Evolutionary conservation across 495 filamentous ascomycete genomes (phyloP), one percentile per base, ranked within the genome.

Genomic region (Hypoxylon fragiforme): DNA sequence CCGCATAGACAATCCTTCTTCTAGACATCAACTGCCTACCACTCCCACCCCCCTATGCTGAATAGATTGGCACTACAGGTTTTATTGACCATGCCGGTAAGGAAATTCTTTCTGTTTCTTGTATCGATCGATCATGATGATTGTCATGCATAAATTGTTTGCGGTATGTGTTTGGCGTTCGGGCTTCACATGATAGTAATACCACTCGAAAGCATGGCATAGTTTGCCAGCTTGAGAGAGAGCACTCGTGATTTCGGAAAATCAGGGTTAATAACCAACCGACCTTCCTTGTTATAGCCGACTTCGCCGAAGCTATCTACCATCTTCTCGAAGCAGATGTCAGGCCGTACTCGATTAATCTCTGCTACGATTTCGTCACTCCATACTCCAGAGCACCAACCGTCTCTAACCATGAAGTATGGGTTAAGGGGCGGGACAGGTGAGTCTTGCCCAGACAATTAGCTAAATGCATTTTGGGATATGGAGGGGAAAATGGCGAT

Each of bases 331-430:
- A 80, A 89, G 5, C 68, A 66, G 1, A 79, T 79, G 3, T 71
- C 51, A 0, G 85, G 83, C 16, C 85, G 77, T 13, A 77, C 73
- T 18, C 67, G 65, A 30, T 73, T 68, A 4, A 89, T 73, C 22
- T 76, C 71, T 15, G 77, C 71, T 2, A 88, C 66, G 47, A 88
- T 89, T 6, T 76, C 68, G 5, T 83, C 79, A 65, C 81, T 88
- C 85, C 85, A 90, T 1, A 90, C 76, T 8, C 86, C 86, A 1
- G 79, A 81, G 54, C 81, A 83, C 62, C 77, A 65, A 13, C 79
- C 76, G 53, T 81, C 69, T 11, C 72, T 66, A 11, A 88, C 70
- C 53, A 84, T 70, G 60, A 88, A 90, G 57, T 83, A 81, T 0
- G 86, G 86, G 55, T 88, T 89, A 1, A 88, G 69, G 3, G 78